phyloP scores from a whole-genome alignment of 2,329 filamentous ascomycete genomes.

The Nemania bipapillata region DNA sequence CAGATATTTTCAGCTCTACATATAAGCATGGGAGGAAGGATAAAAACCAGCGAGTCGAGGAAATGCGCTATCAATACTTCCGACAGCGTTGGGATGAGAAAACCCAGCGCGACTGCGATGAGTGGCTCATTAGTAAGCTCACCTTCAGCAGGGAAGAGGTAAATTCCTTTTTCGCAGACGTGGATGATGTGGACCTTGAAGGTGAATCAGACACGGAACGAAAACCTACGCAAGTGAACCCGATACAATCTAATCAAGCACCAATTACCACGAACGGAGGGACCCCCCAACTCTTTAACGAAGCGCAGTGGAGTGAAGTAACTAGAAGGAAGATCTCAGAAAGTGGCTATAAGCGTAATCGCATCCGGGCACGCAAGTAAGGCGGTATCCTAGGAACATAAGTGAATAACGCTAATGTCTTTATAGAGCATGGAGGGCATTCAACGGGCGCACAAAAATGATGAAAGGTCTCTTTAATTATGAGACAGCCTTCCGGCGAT shows the following conservation, averaged over 20 bases:
- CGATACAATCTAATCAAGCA: conserved; percentile 10
- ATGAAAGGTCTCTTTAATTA: conserved; percentile 71
- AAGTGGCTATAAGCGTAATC: conserved; percentile 36
- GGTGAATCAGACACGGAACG: conserved; percentile 17
- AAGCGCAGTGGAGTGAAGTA: conserved; percentile 15
- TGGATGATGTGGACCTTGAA: conserved; percentile 22
- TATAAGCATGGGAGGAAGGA: conserved; percentile 39
- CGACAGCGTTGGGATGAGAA: conserved; percentile 43
- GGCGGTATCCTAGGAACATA: not conserved
- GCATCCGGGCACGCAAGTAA: conserved; percentile 44
- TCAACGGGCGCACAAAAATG: conserved; percentile 69
- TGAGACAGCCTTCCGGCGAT: conserved; percentile 65
- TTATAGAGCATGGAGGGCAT: conserved; percentile 68
- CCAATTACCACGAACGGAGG: conserved; percentile 29
- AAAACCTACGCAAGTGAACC: not conserved
- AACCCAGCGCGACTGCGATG: conserved; percentile 50
- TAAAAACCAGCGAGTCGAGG: conserved; percentile 30
- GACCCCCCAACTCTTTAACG: conserved; percentile 27
- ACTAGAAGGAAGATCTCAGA: conserved; percentile 28
- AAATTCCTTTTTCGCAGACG: conserved; percentile 45
- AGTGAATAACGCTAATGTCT: conserved; percentile 32
- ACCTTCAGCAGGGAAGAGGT: conserved; percentile 70
- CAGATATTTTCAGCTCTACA: conserved; percentile 41
- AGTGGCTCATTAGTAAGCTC: conserved; percentile 72
- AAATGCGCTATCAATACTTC: conserved; percentile 49